Evolutionary conservation across 148 eudicot species (phyloP).

Genomic region (Rhododendron simsii): DNA sequence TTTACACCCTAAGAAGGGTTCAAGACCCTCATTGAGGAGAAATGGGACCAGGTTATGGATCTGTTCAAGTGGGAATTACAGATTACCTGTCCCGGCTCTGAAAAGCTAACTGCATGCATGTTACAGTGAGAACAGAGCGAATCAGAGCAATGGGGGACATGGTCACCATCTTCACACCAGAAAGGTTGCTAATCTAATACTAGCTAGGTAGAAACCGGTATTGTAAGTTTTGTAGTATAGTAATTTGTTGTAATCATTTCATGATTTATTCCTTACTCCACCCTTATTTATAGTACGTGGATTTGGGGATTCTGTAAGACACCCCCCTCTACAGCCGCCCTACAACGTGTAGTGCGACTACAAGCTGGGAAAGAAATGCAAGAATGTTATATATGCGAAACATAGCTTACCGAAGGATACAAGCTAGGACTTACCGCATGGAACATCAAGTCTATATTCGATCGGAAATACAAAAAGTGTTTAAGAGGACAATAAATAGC

Average conservation of each 20-base stretch:
- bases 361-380: no score
- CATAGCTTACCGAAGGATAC: background rate
- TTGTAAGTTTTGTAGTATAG: background rate
- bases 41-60: background rate
- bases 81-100: background rate
- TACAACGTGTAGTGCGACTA: no score
- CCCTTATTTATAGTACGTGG: no score
- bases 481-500: background rate
- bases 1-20: constrained; percentile 5
- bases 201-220: background rate
- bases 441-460: background rate
- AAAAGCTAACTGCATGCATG: background rate
- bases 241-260: background rate
- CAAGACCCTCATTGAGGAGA: background rate
- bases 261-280: background rate
- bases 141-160: background rate
- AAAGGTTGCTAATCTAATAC: background rate
- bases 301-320: no score
- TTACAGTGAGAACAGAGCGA: background rate
- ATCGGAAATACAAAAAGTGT: background rate
- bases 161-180: background rate
- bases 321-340: no score
- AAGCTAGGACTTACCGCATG: background rate
- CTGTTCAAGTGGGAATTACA: background rate
- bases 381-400: background rate